Conservation (phyloP, 1,284 basidiomycete genomes). For the Papiliotrema laurentii region DNA sequence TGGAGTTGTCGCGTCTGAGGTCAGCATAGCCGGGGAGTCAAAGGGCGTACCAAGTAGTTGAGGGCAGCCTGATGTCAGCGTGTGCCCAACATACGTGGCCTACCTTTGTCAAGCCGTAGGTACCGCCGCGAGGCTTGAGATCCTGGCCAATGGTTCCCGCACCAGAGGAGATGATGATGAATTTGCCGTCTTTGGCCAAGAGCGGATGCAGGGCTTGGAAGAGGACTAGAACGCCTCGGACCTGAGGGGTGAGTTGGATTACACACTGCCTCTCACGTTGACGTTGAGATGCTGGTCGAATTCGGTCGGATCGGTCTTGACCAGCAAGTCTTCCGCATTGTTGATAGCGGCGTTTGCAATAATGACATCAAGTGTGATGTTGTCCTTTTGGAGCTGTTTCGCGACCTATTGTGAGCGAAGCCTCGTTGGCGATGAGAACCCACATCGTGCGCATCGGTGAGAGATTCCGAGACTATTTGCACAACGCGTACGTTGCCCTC, state of each 20-base stretch:
- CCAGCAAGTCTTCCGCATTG: neutral
- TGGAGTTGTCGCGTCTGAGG: conserved; percentile 10
- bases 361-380: conserved; percentile 17
- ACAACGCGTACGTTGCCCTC: conserved; percentile 8
- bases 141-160: conserved; percentile 9
- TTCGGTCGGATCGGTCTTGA: neutral
- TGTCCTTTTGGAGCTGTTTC: conserved; percentile 13
- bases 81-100: neutral
- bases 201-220: conserved; percentile 17
- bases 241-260: conserved; percentile 5
- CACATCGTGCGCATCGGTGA: neutral
- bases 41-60: conserved; percentile 7
- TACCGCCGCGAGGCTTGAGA: conserved; percentile 2
- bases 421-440: neutral
- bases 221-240: conserved; percentile 14
- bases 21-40: neutral
- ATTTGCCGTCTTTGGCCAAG: conserved; percentile 11
- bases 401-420: conserved; percentile 6
- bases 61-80: conserved; percentile 7
- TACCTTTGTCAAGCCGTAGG: conserved; percentile 17
- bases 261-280: neutral
- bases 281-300: neutral
- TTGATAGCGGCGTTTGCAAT: conserved; percentile 21
- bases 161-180: conserved; percentile 16
- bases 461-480: conserved; percentile 9